phyloP scores from a whole-genome alignment of 176 grass and related monocot genomes.

The Metroxylon sagu region DNA sequence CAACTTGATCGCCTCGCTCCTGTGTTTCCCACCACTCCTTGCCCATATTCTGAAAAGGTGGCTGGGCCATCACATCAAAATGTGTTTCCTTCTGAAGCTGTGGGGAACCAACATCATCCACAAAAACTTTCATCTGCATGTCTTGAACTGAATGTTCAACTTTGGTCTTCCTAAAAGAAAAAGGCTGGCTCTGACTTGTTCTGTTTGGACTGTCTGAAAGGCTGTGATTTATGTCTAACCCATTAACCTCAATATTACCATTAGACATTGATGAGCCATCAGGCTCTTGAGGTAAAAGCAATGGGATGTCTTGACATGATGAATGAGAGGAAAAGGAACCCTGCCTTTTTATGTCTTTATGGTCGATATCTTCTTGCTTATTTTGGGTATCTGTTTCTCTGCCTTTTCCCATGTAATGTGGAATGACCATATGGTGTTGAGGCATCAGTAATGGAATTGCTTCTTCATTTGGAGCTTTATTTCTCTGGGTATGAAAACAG shows the following conservation, averaged over 20 bases:
- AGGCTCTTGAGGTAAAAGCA: conserved; percentile 81
- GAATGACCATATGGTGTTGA: conserved; percentile 95
- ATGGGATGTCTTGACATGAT: conserved; percentile 59
- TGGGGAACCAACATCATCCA: conserved; percentile 55
- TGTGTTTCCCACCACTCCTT: conserved; percentile 96
- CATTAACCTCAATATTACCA: conserved; percentile 40
- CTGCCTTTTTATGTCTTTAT: conserved; percentile 26
- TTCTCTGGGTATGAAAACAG: conserved; percentile 43
- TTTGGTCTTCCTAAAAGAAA: conserved; percentile 61
- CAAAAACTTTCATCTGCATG: conserved; percentile 91
- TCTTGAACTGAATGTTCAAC: conserved; percentile 64
- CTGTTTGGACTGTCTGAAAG: conserved; percentile 39
- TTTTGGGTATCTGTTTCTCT: conserved; percentile 52
- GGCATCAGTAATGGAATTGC: conserved; percentile 94
- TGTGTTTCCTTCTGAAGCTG: conserved; percentile 28
- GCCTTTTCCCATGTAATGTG: conserved; percentile 68
- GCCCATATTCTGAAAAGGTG: conserved; percentile 43
- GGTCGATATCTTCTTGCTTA: conserved; percentile 32
- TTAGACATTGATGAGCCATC: conserved; percentile 42
- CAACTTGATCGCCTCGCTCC: conserved; percentile 66
- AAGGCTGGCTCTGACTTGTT: conserved; percentile 52
- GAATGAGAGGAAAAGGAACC: conserved; percentile 29
- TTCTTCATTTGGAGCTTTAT: conserved; percentile 96
- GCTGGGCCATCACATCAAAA: conserved; percentile 32
- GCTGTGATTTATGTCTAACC: conserved; percentile 28